Base-by-base conservation (phyloP, 768 basidiomycete genomes). In the Leccinellum albellum region DNA sequence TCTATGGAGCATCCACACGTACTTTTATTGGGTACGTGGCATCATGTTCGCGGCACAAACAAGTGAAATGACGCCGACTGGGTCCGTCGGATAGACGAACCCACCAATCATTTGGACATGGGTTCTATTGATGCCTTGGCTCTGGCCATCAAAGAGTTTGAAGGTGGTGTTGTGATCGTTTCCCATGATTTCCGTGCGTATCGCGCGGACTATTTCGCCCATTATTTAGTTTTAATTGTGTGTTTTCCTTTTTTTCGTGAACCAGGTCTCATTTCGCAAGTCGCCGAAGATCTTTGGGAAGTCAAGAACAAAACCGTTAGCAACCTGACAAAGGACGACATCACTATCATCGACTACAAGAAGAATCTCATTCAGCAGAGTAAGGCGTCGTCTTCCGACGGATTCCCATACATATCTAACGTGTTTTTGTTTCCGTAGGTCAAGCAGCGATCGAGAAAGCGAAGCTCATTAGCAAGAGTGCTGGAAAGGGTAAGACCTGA, bases 281-380 rank as follows among this genome's bases (percentile, higher is more conserved):
- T 99, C 35, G 97, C 96, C 37, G 91, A 98, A 70, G 96, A 98
- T 73, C 86, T 99, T 8, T 99, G 97, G 97, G 97, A 99, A 73
- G 97, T 99, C 54, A 92, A 93, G 69, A 82, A 94, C 71, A 88
- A 88, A 75, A 93, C 91, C 69, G 94, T 99, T 71, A 82, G 82
- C 73, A 97, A 98, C 75, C 75, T 99, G 60, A 90, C 94, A 24
- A 94, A 88, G 78, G 79, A 84, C 64, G 94, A 93, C 62, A 93
- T 98, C 69, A 87, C 83, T 50, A 98, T 98, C 69, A 76, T 89
- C 31, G 90, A 94, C 73, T 98, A 98, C 80, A 98, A 98, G 82
- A 87, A 82, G 76, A 84, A 84, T 58, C 79, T 97, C 46, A 77
- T 90, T 51, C 88, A 83, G 76, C 80, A 90, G 73, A 91, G 91